Evolutionary conservation across 257 asterid genomes (phyloP).

Genomic region (Oldenlandia corymbosa): DNA sequence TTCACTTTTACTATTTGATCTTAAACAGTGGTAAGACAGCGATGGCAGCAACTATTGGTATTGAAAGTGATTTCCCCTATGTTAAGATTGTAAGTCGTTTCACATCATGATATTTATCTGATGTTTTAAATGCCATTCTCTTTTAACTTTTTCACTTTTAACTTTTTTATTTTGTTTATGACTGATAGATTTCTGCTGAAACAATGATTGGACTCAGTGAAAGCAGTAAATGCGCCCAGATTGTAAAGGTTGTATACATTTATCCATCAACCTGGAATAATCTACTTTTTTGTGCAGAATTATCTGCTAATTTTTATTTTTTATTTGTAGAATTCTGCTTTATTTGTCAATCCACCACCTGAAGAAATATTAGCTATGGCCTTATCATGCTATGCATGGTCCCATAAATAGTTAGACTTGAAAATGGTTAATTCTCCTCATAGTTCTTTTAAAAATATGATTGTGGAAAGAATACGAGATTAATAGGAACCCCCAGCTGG

Average conservation of each 20-base stretch:
- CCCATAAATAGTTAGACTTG: not conserved
- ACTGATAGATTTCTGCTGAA: conserved; percentile 87
- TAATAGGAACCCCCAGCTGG: not conserved
- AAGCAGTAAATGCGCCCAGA: conserved; percentile 88
- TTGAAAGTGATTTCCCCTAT: conserved; percentile 87
- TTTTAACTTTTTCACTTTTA: conserved; percentile 10
- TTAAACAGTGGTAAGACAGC: conserved; percentile 93
- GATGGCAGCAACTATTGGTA: conserved; percentile 90
- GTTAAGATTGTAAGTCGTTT: conserved; percentile 85
- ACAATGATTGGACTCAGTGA: conserved; percentile 96
- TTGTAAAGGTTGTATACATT: conserved; percentile 59
- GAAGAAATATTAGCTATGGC: not conserved
- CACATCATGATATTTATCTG: conserved; percentile 1
- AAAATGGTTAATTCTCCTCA: not conserved
- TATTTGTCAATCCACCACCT: not conserved
- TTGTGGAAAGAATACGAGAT: not conserved
- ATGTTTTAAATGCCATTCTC: conserved; percentile 9
- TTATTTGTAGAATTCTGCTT: not conserved
- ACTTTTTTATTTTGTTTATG: conserved; percentile 18
- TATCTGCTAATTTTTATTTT: not conserved
- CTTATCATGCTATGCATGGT: not conserved
- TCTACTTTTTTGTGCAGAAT: conserved; percentile 2
- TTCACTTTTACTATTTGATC: conserved; percentile 7
- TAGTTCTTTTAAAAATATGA: not conserved
- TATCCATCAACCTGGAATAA: conserved; percentile 8